Evolutionary conservation across 495 filamentous ascomycete species (phyloP).

Genomic region (Tuber calosporum): DNA sequence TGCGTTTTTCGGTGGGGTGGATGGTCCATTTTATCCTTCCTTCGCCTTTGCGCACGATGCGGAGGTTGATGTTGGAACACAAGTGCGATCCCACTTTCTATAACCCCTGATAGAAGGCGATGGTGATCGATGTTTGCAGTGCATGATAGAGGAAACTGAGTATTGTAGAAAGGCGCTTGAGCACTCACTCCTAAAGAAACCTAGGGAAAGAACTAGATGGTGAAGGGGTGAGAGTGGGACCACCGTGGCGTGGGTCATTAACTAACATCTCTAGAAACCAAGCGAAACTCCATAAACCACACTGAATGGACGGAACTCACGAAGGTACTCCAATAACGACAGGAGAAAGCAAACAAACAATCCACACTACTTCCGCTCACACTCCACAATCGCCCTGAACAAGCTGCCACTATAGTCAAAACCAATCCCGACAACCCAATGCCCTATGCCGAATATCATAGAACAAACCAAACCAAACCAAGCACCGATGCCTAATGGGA

Average conservation of each 20-base stretch:
- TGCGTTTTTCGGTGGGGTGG: not conserved
- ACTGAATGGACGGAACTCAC: not conserved
- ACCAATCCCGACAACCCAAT: not conserved
- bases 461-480: not conserved
- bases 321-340: not conserved
- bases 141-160: not conserved
- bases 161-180: not conserved
- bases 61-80: not conserved
- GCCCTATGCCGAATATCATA: not conserved
- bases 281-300: not conserved
- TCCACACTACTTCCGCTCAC: not conserved
- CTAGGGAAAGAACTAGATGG: not conserved
- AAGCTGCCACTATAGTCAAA: not conserved
- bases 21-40: not conserved
- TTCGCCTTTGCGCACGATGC: not conserved
- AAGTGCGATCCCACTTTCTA: not conserved
- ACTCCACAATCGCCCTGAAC: not conserved
- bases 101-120: not conserved
- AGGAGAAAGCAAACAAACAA: not conserved
- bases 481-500: not conserved
- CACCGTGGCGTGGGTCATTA: not conserved
- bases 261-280: not conserved
- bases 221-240: not conserved
- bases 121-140: not conserved
- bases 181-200: not conserved